Conservation (phyloP, 31 red algal genomes). For the Asparagopsis taxiformis region DNA sequence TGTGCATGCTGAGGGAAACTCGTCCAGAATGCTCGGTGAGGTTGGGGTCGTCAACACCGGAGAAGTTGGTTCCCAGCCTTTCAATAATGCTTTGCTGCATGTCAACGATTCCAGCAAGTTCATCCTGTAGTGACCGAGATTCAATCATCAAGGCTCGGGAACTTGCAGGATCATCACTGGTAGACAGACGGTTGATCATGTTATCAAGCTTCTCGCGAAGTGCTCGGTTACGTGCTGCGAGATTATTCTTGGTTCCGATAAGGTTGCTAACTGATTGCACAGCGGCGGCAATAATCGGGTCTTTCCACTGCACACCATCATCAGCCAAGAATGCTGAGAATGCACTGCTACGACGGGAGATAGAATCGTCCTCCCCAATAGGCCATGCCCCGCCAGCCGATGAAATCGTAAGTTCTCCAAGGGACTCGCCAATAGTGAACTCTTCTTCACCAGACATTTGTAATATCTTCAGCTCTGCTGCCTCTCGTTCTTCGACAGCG, state of each 20-base stretch:
- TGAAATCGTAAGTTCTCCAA: constrained; percentile 54
- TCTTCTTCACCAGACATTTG: constrained; percentile 42
- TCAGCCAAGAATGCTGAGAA: constrained; percentile 38
- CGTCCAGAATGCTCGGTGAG: background rate
- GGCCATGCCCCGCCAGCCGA: constrained; percentile 24
- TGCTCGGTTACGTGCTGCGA: constrained; percentile 34
- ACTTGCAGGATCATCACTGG: background rate
- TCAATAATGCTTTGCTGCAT: constrained; percentile 50
- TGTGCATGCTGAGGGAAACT: background rate
- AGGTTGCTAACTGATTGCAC: constrained; percentile 55
- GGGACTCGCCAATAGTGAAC: constrained; percentile 28
- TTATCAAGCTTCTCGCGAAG: constrained; percentile 45
- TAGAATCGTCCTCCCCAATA: background rate
- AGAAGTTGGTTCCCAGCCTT: constrained; percentile 11
- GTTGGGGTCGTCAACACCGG: background rate
- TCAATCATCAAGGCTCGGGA: constrained; percentile 41
- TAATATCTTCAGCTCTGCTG: constrained; percentile 21
- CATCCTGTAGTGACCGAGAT: constrained; percentile 50
- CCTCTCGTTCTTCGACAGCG: constrained; percentile 35
- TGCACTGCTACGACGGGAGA: constrained; percentile 50
- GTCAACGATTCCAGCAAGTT: constrained; percentile 43
- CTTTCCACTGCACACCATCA: constrained; percentile 45
- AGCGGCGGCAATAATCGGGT: constrained; percentile 52
- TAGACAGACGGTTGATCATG: constrained; percentile 22
- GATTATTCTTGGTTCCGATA: constrained; percentile 37